Base-by-base conservation (phyloP, 2,329 filamentous ascomycete species). In the Pseudopithomyces maydicus region DNA sequence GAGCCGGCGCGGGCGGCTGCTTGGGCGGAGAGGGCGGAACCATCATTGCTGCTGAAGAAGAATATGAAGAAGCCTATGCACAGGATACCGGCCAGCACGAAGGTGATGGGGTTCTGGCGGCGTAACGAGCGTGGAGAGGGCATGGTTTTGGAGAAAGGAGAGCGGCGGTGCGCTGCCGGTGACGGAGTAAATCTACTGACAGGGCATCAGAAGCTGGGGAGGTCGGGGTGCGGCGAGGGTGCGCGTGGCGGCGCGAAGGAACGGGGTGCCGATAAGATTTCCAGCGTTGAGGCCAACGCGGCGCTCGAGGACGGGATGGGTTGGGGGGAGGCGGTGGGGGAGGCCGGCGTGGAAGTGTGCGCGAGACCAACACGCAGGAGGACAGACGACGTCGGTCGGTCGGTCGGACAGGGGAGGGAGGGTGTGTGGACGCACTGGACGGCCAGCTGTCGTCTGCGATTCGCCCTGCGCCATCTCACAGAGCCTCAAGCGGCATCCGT, bases 51-150 rank as follows among this genome's bases (percentile, higher is more conserved):
- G 75, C 78, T 90, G 86, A 79, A 90, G 85, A 77, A 79, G 73
- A 83, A 81, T 63, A 82, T 74, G 74, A 82, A 79, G 74, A 82
- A 82, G 67, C 80, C 80, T 72, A 95, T 83, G 75, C 88, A 88
- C 57, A 95, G 84, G 56, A 91, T 78, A 65, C 80, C 83, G 68
- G 90, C 90, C 64, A 96, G 82, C 65, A 89, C 75, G 62, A 94
- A 80, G 53, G 90, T 94, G 71, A 90, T 83, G 62, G 91, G 89
- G 78, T 87, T 95, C 74, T 89, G 86, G 80, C 90, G 90, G 80
- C 91, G 91, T 73, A 94, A 85, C 61, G 83, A 81, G 79, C 91
- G 90, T 72, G 82, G 73, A 66, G 83, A 78, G 68, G 82, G 83
- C 84, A 87, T 85, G 56, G 52, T 79, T 73, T 57, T 57, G 62